Evolutionary conservation across 257 asterid genomes (phyloP), one percentile per base, ranked within the genome.

Genomic region (Penstemon newberryi): DNA sequence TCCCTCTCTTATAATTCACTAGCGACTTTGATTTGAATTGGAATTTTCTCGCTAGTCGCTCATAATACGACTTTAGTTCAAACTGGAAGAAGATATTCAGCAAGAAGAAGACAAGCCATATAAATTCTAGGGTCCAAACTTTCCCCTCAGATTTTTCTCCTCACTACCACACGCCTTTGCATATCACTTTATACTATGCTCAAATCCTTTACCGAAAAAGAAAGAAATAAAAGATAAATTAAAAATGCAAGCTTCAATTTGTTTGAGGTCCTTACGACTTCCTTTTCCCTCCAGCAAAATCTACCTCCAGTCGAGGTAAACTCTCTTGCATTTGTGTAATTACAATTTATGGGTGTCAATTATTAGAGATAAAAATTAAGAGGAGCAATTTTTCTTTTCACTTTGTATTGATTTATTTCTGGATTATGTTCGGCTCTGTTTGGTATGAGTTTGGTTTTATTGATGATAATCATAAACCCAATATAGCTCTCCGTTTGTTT

Each of bases 281-380:
- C 69, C 70, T 7, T 64, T 67, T 65, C 41, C 67, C 65, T 68
- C 78, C 6, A 56, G 73, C 60, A 54, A 77, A 40, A n/a, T 10
- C 8, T 79, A 67, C 66, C 80, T 19, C 72, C 82, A 67, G 4
- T 72, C 80, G 15, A 76, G 80, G 85, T 81, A 71, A 42, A 8
- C 5, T 42, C 55, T 69, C 61, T 45, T 25, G 0, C 56, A 55
- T 63, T 50, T 57, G n/a, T 69, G 67, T 56, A n/a, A 25, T 45
- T 55, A 13, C 5, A 3, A 7, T 51, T 56, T 41, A 7, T 58
- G 56, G 45, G 43, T 49, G 62, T 25, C 56, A 5, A 18, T 15
- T 63, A 4, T 39, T 37, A 12, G 40, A 25, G 44, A 41, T 46
- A 12, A 53, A 39, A 67, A 52, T 19, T 7, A 11, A 33, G 50